Evolutionary conservation across 176 grass and related monocot genomes (phyloP).

Genomic region (Alopecurus myosuroides): DNA sequence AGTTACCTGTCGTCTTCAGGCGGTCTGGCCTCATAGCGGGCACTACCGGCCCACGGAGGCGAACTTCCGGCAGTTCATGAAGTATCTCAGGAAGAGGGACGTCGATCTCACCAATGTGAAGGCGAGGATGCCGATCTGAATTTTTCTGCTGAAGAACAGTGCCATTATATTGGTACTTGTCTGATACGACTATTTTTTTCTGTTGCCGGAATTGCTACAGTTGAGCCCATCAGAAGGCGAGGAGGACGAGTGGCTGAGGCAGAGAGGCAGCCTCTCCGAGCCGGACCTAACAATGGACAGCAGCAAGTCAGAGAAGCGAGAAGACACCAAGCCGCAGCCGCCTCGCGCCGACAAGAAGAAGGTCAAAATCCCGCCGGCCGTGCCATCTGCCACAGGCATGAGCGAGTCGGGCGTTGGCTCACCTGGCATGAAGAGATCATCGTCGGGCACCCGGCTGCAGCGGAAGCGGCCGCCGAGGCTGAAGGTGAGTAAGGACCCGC

Average conservation of each 20-base stretch:
- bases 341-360: neutral
- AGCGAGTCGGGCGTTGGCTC: neutral
- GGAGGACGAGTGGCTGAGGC: slow-evolving; percentile 33
- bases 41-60: slow-evolving; percentile 90
- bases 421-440: slow-evolving; percentile 38
- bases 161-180: neutral
- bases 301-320: slow-evolving; percentile 13
- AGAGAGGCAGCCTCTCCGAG: slow-evolving; percentile 28
- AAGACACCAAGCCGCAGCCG: slow-evolving; percentile 6
- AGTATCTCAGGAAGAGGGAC: slow-evolving; percentile 58
- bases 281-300: neutral
- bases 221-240: slow-evolving; percentile 54
- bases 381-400: neutral
- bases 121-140: slow-evolving; percentile 22
- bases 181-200: neutral
- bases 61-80: slow-evolving; percentile 87
- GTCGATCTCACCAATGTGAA: slow-evolving; percentile 85
- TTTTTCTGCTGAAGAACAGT: neutral
- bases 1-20: slow-evolving; percentile 32
- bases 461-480: slow-evolving; percentile 36
- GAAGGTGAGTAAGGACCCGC: slow-evolving; percentile 16
- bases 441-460: slow-evolving; percentile 34
- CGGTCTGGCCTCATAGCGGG: slow-evolving; percentile 89
- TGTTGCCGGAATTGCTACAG: slow-evolving; percentile 46
- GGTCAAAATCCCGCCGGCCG: neutral